Percentiles rank a stretch among this genome's conserved stretches.
Conservation (phyloP, 1,139 yeast genomes). For the Nadsonia starkeyi-henricii region DNA sequence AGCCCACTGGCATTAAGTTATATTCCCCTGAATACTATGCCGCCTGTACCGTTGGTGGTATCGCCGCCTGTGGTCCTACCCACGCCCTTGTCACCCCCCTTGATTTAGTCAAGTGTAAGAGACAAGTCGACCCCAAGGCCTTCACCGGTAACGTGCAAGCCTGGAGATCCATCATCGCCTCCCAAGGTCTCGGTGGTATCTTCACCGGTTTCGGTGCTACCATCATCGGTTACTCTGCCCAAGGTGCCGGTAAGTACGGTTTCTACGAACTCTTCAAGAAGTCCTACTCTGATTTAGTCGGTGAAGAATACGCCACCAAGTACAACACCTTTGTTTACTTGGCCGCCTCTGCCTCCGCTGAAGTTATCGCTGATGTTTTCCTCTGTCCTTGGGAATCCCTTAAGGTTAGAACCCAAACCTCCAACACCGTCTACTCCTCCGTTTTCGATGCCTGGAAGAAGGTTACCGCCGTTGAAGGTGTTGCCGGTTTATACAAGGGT, state of each 20-base stretch:
- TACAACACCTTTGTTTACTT: conserved; percentile 64
- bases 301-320: conserved; percentile 45
- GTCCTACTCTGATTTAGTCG: conserved; percentile 53
- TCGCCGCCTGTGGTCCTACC: conserved; percentile 89
- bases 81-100: conserved; percentile 87
- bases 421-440: conserved; percentile 65
- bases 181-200: conserved; percentile 59
- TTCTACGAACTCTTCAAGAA: conserved; percentile 83
- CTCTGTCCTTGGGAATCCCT: conserved; percentile 91
- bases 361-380: conserved; percentile 75
- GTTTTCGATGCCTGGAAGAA: conserved; percentile 56
- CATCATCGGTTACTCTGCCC: conserved; percentile 77
- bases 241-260: conserved; percentile 95
- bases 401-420: conserved; percentile 84
- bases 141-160: conserved; percentile 70
- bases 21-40: conserved; percentile 62
- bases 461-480: conserved; percentile 52
- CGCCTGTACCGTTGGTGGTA: conserved; percentile 82
- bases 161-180: conserved; percentile 55
- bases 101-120: conserved; percentile 83
- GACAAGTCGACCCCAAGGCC: conserved; percentile 65
- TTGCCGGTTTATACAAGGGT: conserved; percentile 59
- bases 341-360: conserved; percentile 85
- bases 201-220: conserved; percentile 88
- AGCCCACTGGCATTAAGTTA: conserved; percentile 29